phyloP scores from a whole-genome alignment of 2,329 filamentous ascomycete genomes.

The Stromatinia cepivora region DNA sequence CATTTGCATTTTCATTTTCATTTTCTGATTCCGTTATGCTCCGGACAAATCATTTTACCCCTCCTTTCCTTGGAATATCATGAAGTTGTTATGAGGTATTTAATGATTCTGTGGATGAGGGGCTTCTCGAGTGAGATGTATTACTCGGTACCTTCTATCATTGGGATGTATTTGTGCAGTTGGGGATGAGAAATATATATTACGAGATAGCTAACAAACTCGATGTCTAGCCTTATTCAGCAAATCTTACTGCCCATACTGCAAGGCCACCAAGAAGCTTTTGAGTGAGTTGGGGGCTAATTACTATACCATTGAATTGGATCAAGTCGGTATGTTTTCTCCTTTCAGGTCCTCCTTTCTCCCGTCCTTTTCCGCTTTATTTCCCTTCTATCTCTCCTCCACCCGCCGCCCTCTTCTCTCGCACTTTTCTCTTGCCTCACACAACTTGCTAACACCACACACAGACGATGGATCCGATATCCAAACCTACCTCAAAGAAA shows the following conservation, averaged over 20 bases:
- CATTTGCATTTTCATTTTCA: background rate
- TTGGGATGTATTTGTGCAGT: too few relatives aligned
- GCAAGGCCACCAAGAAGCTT: slow-evolving; percentile 73
- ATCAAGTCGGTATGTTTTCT: slow-evolving; percentile 69
- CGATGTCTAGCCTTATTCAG: slow-evolving; percentile 75
- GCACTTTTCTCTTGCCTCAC: too few relatives aligned
- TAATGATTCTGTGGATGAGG: background rate
- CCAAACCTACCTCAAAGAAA: slow-evolving; percentile 77
- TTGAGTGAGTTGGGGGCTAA: slow-evolving; percentile 71
- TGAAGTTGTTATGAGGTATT: background rate
- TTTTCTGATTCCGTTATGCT: background rate
- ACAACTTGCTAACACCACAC: too few relatives aligned
- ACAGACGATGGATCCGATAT: slow-evolving; percentile 79
- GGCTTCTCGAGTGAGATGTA: background rate
- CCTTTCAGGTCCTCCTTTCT: background rate
- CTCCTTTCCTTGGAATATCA: background rate
- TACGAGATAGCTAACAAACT: background rate
- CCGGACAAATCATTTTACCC: background rate
- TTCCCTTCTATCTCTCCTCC: background rate
- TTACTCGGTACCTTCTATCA: background rate
- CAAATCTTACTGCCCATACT: slow-evolving; percentile 97
- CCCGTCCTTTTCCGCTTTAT: too few relatives aligned
- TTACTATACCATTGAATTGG: slow-evolving; percentile 76
- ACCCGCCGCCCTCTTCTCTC: too few relatives aligned
- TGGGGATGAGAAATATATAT: background rate